Conservation (phyloP, 352 stramenopile species). For the Phytophthora capsici region DNA sequence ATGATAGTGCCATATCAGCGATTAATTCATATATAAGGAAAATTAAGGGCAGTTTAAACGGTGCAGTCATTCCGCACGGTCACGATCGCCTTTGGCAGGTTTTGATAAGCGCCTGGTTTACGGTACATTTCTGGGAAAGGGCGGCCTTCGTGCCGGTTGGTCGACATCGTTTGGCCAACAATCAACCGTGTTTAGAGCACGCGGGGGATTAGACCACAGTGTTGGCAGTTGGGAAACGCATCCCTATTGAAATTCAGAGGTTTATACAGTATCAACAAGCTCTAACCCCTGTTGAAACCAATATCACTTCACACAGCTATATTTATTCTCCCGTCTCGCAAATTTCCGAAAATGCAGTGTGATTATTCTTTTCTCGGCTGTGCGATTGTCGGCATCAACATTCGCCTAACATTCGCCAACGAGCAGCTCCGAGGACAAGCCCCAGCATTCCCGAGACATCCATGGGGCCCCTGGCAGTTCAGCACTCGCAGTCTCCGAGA, state of each 20-base stretch:
- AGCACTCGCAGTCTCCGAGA: constrained; percentile 30
- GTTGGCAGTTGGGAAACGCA: constrained; percentile 13
- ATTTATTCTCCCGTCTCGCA: constrained; percentile 2
- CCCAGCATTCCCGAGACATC: constrained; percentile 6
- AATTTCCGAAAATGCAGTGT: constrained; percentile 22
- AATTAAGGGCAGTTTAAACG: background rate
- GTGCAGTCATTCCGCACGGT: constrained; percentile 7
- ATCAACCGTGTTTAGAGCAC: constrained; percentile 25
- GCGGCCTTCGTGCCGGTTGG: background rate
- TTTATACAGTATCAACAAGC: background rate
- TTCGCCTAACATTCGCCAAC: constrained; percentile 47
- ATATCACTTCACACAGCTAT: background rate
- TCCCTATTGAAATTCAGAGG: background rate
- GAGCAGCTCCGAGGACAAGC: constrained; percentile 17
- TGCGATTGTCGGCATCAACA: constrained; percentile 44
- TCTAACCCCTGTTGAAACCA: background rate
- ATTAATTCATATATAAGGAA: background rate
- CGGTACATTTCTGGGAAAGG: constrained; percentile 18
- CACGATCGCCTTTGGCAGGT: constrained; percentile 3
- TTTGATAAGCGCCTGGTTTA: constrained; percentile 10
- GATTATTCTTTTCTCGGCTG: constrained; percentile 43
- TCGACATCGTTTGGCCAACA: constrained; percentile 20
- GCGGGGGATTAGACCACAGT: constrained; percentile 13
- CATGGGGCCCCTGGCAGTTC: constrained; percentile 32
- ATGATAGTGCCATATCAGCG: constrained; percentile 8